Conservation (phyloP, 2,329 filamentous ascomycete genomes). For the Microcyclospora tardicrescens region DNA sequence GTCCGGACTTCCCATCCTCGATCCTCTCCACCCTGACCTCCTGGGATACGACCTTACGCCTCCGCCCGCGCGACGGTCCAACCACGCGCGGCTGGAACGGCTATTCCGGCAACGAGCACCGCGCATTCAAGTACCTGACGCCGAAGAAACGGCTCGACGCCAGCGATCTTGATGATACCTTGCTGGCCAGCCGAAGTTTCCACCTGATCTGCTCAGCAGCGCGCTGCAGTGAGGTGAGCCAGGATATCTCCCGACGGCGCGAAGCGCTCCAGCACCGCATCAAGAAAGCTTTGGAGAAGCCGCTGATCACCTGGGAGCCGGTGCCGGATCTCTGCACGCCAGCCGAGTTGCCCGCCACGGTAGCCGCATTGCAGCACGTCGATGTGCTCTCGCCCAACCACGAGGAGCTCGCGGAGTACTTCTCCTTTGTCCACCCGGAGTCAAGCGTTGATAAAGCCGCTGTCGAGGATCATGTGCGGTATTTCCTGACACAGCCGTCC, state of each 20-base stretch:
- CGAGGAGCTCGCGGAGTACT: constrained; percentile 73
- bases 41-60: constrained; percentile 63
- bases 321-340: constrained; percentile 78
- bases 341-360: constrained; percentile 42
- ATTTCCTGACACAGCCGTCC: constrained; percentile 16
- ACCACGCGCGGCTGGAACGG: constrained; percentile 92
- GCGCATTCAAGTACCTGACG: constrained; percentile 70
- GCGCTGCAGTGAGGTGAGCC: constrained; percentile 63
- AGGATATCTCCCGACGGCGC: constrained; percentile 39
- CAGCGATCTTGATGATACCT: constrained; percentile 49
- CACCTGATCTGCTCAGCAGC: constrained; percentile 75
- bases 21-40: constrained; percentile 51
- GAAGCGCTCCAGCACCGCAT: neutral
- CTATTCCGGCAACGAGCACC: constrained; percentile 47
- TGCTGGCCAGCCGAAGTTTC: constrained; percentile 64
- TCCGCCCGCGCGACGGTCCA: constrained; percentile 51
- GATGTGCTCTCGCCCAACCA: constrained; percentile 69
- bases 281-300: constrained; percentile 29
- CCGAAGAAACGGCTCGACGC: constrained; percentile 72
- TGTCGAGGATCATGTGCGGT: constrained; percentile 27
- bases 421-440: constrained; percentile 37
- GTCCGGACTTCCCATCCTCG: constrained; percentile 66
- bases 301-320: constrained; percentile 87
- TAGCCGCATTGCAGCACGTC: constrained; percentile 40
- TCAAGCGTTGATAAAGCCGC: constrained; percentile 25